Evolutionary conservation across 2,329 filamentous ascomycete genomes (phyloP).

Genomic region (Mycocentrospora acerina): DNA sequence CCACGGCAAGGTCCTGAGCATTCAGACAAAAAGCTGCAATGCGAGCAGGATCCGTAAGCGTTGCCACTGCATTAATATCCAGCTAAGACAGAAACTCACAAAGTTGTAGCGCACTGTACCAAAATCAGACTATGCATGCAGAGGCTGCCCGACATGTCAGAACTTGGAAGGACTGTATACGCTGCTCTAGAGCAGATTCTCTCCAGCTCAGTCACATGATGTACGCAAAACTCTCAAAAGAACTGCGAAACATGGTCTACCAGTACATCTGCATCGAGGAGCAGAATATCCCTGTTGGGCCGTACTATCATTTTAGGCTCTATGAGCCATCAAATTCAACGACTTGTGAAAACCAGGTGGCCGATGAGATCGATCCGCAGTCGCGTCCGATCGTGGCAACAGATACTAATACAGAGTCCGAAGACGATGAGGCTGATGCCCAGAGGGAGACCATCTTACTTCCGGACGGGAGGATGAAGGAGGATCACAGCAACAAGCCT

Average conservation of each 20-base stretch:
- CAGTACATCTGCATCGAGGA: constrained; percentile 24
- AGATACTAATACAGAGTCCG: neutral
- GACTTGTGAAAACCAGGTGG: neutral
- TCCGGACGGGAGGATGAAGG: constrained; percentile 17
- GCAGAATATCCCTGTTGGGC: constrained; percentile 20
- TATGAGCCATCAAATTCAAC: constrained; percentile 8
- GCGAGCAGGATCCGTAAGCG: too few species aligned
- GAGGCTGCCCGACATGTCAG: neutral
- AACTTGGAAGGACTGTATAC: constrained; percentile 2
- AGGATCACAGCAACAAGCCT: constrained; percentile 22
- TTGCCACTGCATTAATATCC: too few species aligned
- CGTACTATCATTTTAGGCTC: constrained; percentile 23
- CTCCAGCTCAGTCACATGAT: constrained; percentile 15
- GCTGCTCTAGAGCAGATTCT: constrained; percentile 15
- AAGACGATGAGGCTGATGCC: neutral
- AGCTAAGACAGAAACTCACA: neutral
- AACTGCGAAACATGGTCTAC: constrained; percentile 24
- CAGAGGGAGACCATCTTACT: constrained; percentile 2
- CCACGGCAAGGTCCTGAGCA: too few species aligned
- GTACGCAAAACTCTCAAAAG: constrained; percentile 19
- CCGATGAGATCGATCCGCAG: neutral
- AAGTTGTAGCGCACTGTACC: neutral
- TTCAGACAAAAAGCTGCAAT: too few species aligned
- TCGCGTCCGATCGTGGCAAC: too few species aligned
- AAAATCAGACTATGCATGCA: neutral